Conservation (phyloP, 495 filamentous ascomycete genomes). For the Lophiotrema nucula region DNA sequence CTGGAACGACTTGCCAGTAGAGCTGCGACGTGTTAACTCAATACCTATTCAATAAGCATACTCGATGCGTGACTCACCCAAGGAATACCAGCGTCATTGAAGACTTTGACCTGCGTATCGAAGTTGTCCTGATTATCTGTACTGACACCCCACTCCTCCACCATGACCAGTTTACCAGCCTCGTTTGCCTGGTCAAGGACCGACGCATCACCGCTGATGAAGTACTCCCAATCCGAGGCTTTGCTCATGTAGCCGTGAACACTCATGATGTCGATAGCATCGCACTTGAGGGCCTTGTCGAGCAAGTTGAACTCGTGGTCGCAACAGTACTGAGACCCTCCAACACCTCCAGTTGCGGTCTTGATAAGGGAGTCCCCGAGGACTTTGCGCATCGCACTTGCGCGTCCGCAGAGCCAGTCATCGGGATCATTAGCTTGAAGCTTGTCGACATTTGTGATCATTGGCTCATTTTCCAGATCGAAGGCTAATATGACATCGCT, state of each 20-base stretch:
- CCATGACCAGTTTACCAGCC: constrained; percentile 8
- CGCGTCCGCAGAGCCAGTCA: constrained; percentile 38
- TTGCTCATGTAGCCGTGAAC: constrained; percentile 23
- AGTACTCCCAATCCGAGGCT: constrained; percentile 11
- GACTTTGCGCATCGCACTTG: constrained; percentile 4
- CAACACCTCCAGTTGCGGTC: constrained; percentile 29
- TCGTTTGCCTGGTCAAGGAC: constrained; percentile 6
- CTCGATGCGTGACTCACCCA: constrained; percentile 21
- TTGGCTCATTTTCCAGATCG: constrained; percentile 46
- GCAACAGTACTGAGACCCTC: constrained; percentile 19
- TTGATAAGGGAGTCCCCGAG: constrained; percentile 16
- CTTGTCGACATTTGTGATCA: constrained; percentile 30
- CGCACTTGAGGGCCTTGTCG: constrained; percentile 22
- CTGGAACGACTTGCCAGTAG: constrained; percentile 26
- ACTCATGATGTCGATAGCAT: constrained; percentile 30
- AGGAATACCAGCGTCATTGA: constrained; percentile 20
- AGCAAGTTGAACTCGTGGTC: constrained; percentile 22
- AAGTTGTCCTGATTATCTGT: constrained; percentile 13
- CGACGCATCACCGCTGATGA: constrained; percentile 4
- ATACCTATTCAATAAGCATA: too few relatives aligned
- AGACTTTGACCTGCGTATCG: constrained; percentile 13
- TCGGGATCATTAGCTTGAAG: constrained; percentile 34
- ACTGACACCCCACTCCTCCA: constrained; percentile 26
- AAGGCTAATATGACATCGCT: constrained; percentile 45
- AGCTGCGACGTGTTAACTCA: neutral